phyloP scores from a whole-genome alignment of 2,329 filamentous ascomycete genomes.

The Chrysosphaeria jannelii region DNA sequence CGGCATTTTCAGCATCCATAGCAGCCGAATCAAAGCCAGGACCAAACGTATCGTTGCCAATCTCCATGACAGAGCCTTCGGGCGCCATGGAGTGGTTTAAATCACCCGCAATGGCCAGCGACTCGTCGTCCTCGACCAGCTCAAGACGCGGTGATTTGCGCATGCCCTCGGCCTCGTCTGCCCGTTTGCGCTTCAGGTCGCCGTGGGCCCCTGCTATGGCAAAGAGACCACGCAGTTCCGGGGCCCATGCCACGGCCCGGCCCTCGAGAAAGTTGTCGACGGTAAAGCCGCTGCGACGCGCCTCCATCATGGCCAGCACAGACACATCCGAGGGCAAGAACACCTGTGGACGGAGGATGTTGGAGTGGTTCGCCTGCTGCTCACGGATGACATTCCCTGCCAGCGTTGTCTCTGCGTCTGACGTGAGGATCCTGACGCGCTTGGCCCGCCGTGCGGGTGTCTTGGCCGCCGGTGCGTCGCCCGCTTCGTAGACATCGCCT shows the following conservation, averaged over 20 bases:
- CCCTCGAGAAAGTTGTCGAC: conserved; percentile 61
- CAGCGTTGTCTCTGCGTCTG: conserved; percentile 57
- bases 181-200: conserved; percentile 76
- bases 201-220: conserved; percentile 48
- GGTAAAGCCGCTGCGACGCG: conserved; percentile 83
- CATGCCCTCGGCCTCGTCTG: conserved; percentile 24
- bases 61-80: conserved; percentile 33
- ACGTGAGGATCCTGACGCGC: conserved; percentile 52
- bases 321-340: conserved; percentile 73
- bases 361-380: conserved; percentile 60
- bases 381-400: conserved; percentile 52
- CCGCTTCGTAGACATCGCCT: conserved; percentile 29
- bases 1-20: conserved; percentile 7
- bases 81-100: conserved; percentile 21
- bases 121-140: conserved; percentile 27
- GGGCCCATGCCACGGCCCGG: conserved; percentile 55
- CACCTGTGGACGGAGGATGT: conserved; percentile 53
- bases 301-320: conserved; percentile 60
- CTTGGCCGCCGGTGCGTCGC: conserved; percentile 18
- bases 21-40: conserved; percentile 16
- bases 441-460: conserved; percentile 33
- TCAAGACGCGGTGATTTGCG: conserved; percentile 40
- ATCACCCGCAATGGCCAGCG: conserved; percentile 15
- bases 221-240: conserved; percentile 75
- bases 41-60: conserved; percentile 12